phyloP scores from a whole-genome alignment of 192 early-diverging fungal species.

The Coemansia erecta region DNA sequence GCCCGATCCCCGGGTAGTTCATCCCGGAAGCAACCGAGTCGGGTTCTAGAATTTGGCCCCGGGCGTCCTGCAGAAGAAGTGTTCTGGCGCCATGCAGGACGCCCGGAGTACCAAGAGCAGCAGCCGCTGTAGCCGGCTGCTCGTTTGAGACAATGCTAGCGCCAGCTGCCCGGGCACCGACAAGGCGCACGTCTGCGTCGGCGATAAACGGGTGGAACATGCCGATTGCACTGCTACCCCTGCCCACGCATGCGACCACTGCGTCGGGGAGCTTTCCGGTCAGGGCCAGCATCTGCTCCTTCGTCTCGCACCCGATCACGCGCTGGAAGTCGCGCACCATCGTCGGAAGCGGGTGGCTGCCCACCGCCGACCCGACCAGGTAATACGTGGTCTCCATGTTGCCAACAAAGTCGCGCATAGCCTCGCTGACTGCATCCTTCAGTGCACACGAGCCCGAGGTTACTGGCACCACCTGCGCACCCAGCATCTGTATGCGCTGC shows the following conservation, averaged over 20 bases:
- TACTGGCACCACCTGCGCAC: slow-evolving; percentile 90
- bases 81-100: slow-evolving; percentile 97
- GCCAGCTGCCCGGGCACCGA: slow-evolving; percentile 94
- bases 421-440: slow-evolving; percentile 98
- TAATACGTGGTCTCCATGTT: slow-evolving; percentile 93
- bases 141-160: slow-evolving; percentile 79
- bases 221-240: slow-evolving; percentile 95
- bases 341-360: slow-evolving; percentile 94
- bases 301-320: slow-evolving; percentile 89
- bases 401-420: slow-evolving; percentile 97
- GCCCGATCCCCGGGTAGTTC: slow-evolving; percentile 97
- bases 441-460: slow-evolving; percentile 73
- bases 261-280: slow-evolving; percentile 83
- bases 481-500: slow-evolving; percentile 89
- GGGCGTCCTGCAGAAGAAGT: slow-evolving; percentile 88
- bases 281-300: slow-evolving; percentile 77
- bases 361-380: slow-evolving; percentile 94
- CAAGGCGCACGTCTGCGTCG: slow-evolving; percentile 74
- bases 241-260: slow-evolving; percentile 97
- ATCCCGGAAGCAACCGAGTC: slow-evolving; percentile 95
- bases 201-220: slow-evolving; percentile 94
- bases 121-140: slow-evolving; percentile 86
- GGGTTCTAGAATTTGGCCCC: slow-evolving; percentile 96
- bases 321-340: slow-evolving; percentile 98
- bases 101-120: slow-evolving; percentile 60